Conservation (phyloP, 2,329 filamentous ascomycete species). For the Talaromyces albobiverticillius region DNA sequence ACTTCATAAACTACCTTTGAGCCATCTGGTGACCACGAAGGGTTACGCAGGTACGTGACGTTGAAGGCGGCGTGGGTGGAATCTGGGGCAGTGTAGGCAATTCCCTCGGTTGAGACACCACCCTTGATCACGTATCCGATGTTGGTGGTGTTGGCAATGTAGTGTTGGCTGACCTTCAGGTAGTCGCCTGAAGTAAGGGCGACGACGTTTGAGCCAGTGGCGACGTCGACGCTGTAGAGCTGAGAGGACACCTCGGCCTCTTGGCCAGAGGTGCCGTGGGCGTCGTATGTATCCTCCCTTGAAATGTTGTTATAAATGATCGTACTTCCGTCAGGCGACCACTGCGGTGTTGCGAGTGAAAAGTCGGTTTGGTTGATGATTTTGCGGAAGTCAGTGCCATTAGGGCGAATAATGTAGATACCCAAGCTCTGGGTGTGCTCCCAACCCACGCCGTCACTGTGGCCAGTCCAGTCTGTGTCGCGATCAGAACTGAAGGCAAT, state of each 20-base stretch:
- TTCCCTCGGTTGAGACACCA: constrained; percentile 5
- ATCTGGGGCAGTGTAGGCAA: constrained; percentile 2
- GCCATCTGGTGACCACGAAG: constrained; percentile 13
- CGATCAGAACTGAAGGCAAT: constrained; percentile 43
- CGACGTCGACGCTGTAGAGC: not conserved
- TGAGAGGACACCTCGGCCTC: not conserved
- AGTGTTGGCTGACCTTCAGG: constrained; percentile 10
- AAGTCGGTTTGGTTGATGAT: not conserved
- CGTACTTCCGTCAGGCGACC: not conserved
- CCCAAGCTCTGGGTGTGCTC: constrained; percentile 42
- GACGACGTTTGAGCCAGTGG: not conserved
- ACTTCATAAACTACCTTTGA: constrained; percentile 15
- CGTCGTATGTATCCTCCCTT: not conserved
- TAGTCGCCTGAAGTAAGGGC: not conserved
- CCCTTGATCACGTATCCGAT: constrained; percentile 14
- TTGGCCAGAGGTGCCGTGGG: not conserved
- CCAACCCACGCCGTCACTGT: constrained; percentile 41
- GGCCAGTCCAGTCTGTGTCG: constrained; percentile 43
- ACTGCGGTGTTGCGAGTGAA: not conserved
- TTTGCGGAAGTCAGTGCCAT: not conserved
- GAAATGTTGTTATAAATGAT: not conserved
- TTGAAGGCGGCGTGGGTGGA: not conserved
- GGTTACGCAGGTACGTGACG: constrained; percentile 4
- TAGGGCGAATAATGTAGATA: not conserved
- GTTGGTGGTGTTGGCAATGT: not conserved